Evolutionary conservation across 2,329 filamentous ascomycete species (phyloP), one percentile per base, ranked within the genome.

Genomic region (Remersonia thermophila): DNA sequence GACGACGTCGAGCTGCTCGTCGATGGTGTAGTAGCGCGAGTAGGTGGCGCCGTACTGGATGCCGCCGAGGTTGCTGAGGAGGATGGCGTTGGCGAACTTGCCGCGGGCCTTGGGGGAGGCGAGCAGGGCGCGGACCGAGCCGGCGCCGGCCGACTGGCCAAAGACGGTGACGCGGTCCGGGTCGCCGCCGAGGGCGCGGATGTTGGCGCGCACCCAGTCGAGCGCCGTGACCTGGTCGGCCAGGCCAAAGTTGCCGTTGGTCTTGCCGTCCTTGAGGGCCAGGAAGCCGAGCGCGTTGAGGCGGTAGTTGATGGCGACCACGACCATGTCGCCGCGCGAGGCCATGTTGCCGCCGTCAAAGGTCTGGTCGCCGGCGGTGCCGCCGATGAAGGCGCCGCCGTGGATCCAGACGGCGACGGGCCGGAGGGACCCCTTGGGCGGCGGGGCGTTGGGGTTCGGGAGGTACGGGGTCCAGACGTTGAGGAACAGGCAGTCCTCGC

Each of bases 231-330:
- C 61, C 44, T 67, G 63, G 46, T 71, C 67, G 4, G 57, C 58
- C 2, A 72, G 51, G 4, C 65, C 65, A 35, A 61, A 67, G 38
- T 71, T 71, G 18, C 66, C 66, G 13, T 62, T 63, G 2, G 62
- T 59, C 3, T 56, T 50, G 12, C 62, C 60, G 42, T 67, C 59
- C 16, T 59, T 46, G 7, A 75, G 58, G 1, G 72, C 72, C 0
- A 77, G 55, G 46, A 74, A 77, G 0, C 73, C 73, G 1, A 77
- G 58, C 0, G 69, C 73, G 0, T 61, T 63, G 3, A 77, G 54
- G 7, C 74, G 67, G 51, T 77, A 77, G 55, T 77, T 77, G 56
- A 76, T 69, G 14, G 57, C 52, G 7, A 78, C 73, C 3, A 73
- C 62, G 0, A 78, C 68, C 13, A 77, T 62, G 41, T 77, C 72